Base-by-base conservation (phyloP, 257 asterid species). In the Solanum rostratum region DNA sequence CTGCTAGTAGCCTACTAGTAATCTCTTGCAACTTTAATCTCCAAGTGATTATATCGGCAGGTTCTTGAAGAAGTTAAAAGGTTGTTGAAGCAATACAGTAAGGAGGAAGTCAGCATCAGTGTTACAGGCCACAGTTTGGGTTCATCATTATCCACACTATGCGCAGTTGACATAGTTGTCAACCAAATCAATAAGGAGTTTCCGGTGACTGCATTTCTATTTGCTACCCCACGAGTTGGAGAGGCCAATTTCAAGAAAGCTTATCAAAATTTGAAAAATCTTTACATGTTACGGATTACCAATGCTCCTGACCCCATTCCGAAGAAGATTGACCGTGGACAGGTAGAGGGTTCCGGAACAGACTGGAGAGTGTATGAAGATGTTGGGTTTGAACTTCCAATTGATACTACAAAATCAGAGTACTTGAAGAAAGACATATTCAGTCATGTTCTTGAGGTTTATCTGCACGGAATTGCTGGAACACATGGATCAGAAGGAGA, bases 91-190 rank as follows among this genome's bases (percentile, higher is more conserved):
- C 80, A 80, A 49, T 93, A 89, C 94, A 89, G 91, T 87, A 79
- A 87, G 2, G 98, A 95, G 49, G 94, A 94, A 43, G 89, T 89
- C 8, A 94, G 98, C 90, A 90, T 95, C 53, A 93, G 94, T 10
- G 69, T 94, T 9, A 87, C 93, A 3, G 99, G 97, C 5, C 99
- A 95, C 89, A 94, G 99, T 84, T 84, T 95, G 79, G 99, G 99
- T 0, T 97, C 97, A 1, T 90, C 97, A 8, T 82, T 95, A 2
- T 88, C 92, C 9, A 93, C 97, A 27, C 84, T 95, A 69, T 93
- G 88, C 33, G 97, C 96, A 11, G 87, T 85, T 0, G 98, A 95
- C 84, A 92, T 95, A 43, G 91, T 91, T 4, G 27, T 65, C 41
- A 93, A 95, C 39, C 89, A 90, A 10, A 87, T 88, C 92, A 94